Percentiles rank a stretch among this genome's conserved stretches.
Evolutionary conservation across 2,329 filamentous ascomycete species (phyloP).

Genomic region (Helotiales sp.): DNA sequence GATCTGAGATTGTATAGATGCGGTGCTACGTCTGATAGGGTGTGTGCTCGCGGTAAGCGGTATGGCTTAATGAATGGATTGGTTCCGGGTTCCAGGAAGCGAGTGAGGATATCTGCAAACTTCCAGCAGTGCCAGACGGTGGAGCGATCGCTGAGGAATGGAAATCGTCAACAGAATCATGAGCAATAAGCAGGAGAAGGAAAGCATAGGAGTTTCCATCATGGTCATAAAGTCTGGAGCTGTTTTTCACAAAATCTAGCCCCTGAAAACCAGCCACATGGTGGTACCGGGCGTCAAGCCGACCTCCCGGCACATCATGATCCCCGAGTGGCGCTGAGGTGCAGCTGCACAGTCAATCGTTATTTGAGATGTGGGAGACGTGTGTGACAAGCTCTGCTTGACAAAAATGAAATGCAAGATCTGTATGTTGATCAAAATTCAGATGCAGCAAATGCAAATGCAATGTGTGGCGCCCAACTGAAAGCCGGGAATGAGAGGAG

Average conservation of each 20-base stretch:
- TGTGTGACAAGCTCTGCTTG: not conserved
- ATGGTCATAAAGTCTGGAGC: too few species aligned
- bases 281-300: not conserved
- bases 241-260: not conserved
- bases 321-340: not conserved
- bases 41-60: too few species aligned
- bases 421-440: not conserved
- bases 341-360: not conserved
- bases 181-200: not conserved
- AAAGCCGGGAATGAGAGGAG: too few species aligned
- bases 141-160: not conserved
- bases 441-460: too few species aligned
- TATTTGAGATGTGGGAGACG: not conserved
- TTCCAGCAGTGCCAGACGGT: not conserved
- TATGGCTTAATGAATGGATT: too few species aligned
- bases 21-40: not conserved
- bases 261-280: not conserved
- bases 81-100: not conserved
- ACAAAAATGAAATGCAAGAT: not conserved
- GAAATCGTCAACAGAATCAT: not conserved
- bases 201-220: too few species aligned
- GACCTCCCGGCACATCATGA: not conserved
- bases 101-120: not conserved
- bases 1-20: not conserved
- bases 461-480: too few species aligned